Percentiles rank a stretch among this genome's conserved stretches.
Conservation (phyloP, 768 basidiomycete genomes). For the Xerocomellus amylosporus region DNA sequence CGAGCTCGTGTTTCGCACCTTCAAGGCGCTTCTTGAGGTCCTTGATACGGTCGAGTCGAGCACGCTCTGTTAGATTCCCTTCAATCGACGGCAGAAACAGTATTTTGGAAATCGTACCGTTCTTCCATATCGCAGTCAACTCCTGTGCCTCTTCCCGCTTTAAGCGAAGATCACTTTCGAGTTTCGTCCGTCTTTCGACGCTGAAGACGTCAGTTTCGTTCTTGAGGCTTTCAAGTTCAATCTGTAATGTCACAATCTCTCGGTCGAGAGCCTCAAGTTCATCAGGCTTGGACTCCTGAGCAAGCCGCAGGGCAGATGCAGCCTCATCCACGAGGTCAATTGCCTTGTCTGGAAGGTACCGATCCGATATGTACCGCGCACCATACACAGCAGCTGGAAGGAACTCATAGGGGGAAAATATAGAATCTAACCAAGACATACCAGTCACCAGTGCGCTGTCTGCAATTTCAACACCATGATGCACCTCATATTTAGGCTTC, state of each 20-base stretch:
- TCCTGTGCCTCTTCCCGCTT: slow-evolving; percentile 64
- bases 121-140: slow-evolving; percentile 69
- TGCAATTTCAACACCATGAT: slow-evolving; percentile 90
- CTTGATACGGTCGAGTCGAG: slow-evolving; percentile 66
- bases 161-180: slow-evolving; percentile 57
- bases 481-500: slow-evolving; percentile 83
- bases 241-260: slow-evolving; percentile 82
- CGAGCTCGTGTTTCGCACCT: slow-evolving; percentile 80
- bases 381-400: slow-evolving; percentile 73
- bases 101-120: slow-evolving; percentile 40
- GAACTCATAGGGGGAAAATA: not conserved
- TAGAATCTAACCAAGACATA: slow-evolving; percentile 25
- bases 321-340: slow-evolving; percentile 95
- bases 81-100: not conserved
- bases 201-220: slow-evolving; percentile 86
- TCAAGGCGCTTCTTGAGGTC: slow-evolving; percentile 73
- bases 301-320: slow-evolving; percentile 78
- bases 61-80: slow-evolving; percentile 48
- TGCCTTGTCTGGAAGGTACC: slow-evolving; percentile 88
- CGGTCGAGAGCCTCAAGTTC: slow-evolving; percentile 79
- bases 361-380: slow-evolving; percentile 82
- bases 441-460: slow-evolving; percentile 87
- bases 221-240: slow-evolving; percentile 85
- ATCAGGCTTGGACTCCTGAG: slow-evolving; percentile 87
- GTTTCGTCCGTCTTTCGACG: slow-evolving; percentile 63